Percentiles rank a stretch among this genome's conserved stretches.
These are phyloP conservation scores for Periconia sp. DNA, from an alignment of 2,329 filamentous ascomycete species.

Conservation along the genomic window DNA sequence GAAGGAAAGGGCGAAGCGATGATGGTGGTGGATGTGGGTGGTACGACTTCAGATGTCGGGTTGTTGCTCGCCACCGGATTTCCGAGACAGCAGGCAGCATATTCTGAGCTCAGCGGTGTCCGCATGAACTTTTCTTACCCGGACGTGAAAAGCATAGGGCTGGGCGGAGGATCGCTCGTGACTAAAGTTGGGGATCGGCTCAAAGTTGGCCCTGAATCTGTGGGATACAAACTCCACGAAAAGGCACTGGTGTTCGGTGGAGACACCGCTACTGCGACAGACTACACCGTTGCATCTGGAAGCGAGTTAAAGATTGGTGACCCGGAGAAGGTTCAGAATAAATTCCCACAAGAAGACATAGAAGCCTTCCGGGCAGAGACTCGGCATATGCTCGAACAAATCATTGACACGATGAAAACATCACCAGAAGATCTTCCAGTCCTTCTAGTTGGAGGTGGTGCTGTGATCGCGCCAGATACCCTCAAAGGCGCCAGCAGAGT, in stretches of 20 bases:
- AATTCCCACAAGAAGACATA: constrained; percentile 39
- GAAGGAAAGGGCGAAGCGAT: constrained; percentile 46
- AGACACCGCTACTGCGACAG: constrained; percentile 60
- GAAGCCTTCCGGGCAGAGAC: constrained; percentile 45
- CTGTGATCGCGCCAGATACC: constrained; percentile 59
- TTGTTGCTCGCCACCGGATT: constrained; percentile 63
- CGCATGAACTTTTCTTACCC: constrained; percentile 60
- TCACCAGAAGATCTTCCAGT: constrained; percentile 62
- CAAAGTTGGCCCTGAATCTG: constrained; percentile 63
- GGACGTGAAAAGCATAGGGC: constrained; percentile 61
- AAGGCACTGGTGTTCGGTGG: constrained; percentile 62
- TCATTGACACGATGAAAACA: constrained; percentile 65
- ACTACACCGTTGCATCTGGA: constrained; percentile 50
- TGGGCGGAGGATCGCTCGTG: constrained; percentile 62
- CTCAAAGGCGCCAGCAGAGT: constrained; percentile 59
- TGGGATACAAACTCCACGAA: constrained; percentile 58
- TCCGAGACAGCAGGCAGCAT: constrained; percentile 64
- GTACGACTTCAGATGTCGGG: constrained; percentile 67
- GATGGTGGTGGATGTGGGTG: constrained; percentile 68
- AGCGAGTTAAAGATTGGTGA: constrained; percentile 48
- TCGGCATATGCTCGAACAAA: constrained; percentile 56
- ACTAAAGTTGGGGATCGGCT: constrained; percentile 42
- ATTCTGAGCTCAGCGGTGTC: constrained; percentile 64
- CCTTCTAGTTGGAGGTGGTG: constrained; percentile 65
- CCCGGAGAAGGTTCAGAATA: constrained; percentile 37